phyloP scores from a whole-genome alignment of 768 basidiomycete genomes.

The Gyrodon lividus region DNA sequence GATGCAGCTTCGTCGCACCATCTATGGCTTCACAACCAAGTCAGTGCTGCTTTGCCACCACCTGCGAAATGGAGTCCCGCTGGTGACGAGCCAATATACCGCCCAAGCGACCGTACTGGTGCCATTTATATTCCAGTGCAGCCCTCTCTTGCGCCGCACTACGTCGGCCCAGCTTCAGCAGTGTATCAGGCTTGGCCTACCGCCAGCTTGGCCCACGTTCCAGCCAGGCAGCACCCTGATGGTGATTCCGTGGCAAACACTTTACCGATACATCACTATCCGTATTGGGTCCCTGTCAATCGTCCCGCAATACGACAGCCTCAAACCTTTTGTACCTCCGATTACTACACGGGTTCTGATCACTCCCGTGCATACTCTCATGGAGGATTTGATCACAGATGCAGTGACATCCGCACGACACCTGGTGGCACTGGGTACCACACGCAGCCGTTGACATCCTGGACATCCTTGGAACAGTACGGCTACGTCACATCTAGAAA shows the following conservation, averaged over 20 bases:
- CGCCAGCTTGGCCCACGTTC: constrained; percentile 11
- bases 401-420: constrained; percentile 45
- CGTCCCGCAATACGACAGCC: constrained; percentile 49
- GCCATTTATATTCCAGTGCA: constrained; percentile 68
- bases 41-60: constrained; percentile 52
- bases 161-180: constrained; percentile 30
- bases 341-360: constrained; percentile 43
- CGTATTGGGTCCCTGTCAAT: constrained; percentile 24
- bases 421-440: constrained; percentile 41
- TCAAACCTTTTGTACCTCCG: constrained; percentile 55
- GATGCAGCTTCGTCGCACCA: not conserved
- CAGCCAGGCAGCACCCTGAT: constrained; percentile 22
- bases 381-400: constrained; percentile 52
- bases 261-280: constrained; percentile 16
- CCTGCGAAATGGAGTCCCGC: constrained; percentile 82
- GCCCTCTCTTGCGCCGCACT: constrained; percentile 42
- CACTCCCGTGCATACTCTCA: constrained; percentile 64
- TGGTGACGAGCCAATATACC: constrained; percentile 71
- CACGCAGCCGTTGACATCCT: constrained; percentile 39
- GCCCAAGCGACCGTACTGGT: constrained; percentile 48
- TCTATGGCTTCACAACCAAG: constrained; percentile 6
- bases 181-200: constrained; percentile 31
- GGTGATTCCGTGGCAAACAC: constrained; percentile 12
- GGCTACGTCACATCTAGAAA: constrained; percentile 42
- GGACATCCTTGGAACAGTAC: constrained; percentile 43